Evolutionary conservation across 1,284 basidiomycete species (phyloP).

Genomic region (Inonotus hispidus): DNA sequence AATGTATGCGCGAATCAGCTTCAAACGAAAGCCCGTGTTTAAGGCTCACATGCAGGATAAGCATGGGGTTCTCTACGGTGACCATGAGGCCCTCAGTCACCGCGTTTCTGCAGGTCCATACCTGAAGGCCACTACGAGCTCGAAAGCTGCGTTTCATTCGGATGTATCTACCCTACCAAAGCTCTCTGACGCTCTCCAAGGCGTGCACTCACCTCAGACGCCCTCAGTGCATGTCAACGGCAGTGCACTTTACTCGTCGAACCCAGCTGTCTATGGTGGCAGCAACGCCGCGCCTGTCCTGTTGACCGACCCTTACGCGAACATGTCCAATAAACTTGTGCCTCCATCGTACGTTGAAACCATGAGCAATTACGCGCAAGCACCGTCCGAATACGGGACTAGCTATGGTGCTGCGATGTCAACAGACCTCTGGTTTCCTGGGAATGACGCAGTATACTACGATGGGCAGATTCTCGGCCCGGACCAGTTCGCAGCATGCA

Average conservation of each 20-base stretch:
- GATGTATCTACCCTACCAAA: slow-evolving; percentile 1
- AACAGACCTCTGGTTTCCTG: slow-evolving; percentile 8
- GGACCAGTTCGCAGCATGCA: neutral
- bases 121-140: neutral
- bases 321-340: neutral
- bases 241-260: slow-evolving; percentile 1
- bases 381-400: neutral
- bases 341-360: neutral
- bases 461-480: slow-evolving; percentile 2
- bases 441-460: neutral
- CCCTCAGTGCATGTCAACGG: neutral
- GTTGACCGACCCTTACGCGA: slow-evolving; percentile 3
- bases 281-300: neutral
- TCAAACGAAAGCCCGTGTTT: slow-evolving; percentile 15
- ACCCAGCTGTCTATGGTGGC: neutral
- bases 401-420: neutral
- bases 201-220: neutral
- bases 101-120: slow-evolving; percentile 13
- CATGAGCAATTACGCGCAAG: neutral
- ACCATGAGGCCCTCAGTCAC: slow-evolving; percentile 1
- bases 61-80: neutral
- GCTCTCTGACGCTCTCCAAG: slow-evolving; percentile 6
- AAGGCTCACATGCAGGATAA: slow-evolving; percentile 14
- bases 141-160: slow-evolving; percentile 1
- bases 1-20: neutral